phyloP scores from a whole-genome alignment of 139 green algal species.

The Eudorina sp. region DNA sequence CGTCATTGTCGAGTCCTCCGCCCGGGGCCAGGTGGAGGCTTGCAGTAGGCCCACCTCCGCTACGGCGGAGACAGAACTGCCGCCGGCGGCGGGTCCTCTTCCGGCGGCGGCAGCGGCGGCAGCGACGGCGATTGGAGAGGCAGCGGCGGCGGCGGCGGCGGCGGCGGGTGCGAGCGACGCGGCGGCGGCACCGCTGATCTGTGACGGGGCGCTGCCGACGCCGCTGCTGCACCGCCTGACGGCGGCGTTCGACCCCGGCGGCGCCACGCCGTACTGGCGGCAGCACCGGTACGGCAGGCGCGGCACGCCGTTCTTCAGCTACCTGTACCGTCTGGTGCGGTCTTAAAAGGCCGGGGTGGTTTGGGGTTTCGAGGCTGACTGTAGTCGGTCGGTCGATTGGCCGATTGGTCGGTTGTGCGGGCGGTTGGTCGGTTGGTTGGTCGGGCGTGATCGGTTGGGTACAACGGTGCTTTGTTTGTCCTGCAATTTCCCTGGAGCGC shows the following conservation, averaged over 20 bases:
- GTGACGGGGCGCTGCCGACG: not conserved
- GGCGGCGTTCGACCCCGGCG: conserved; percentile 15
- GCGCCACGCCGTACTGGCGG: conserved; percentile 46
- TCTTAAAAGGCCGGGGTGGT: no score
- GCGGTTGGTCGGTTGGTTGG: no score
- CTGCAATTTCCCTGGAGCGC: no score
- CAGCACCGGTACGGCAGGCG: conserved; percentile 45
- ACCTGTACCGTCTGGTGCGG: conserved; percentile 44
- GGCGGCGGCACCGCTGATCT: not conserved
- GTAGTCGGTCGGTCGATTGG: no score
- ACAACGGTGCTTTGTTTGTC: no score
- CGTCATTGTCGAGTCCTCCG: not conserved
- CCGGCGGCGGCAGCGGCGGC: not conserved
- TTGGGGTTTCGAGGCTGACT: no score
- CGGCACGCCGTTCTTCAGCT: conserved; percentile 59
- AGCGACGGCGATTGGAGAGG: not conserved
- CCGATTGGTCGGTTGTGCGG: no score
- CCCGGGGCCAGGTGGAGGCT: no score
- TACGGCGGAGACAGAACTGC: no score
- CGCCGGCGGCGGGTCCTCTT: no score
- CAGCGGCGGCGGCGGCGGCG: not conserved
- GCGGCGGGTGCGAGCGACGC: not conserved
- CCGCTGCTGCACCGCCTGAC: conserved; percentile 19
- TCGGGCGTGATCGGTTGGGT: no score
- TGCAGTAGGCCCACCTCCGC: no score